phyloP scores from a whole-genome alignment of 129 eudicot genomes.

The Arctium lappa region DNA sequence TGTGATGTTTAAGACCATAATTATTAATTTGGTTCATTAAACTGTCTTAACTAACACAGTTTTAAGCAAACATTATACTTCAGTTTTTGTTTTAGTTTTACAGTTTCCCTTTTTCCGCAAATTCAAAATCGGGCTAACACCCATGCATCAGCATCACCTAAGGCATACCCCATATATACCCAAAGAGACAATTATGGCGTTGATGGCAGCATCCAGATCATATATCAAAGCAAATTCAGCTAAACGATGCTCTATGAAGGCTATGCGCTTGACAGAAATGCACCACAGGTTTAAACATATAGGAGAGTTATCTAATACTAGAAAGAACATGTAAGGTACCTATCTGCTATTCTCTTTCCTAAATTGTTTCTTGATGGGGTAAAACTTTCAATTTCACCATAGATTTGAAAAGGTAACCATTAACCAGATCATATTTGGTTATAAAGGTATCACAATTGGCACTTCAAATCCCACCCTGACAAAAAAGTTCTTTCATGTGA shows the following conservation, averaged over 20 bases:
- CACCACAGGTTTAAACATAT: neutral
- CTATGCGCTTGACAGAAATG: neutral
- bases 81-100: neutral
- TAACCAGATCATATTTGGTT: neutral
- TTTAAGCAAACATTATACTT: slow-evolving; percentile 11
- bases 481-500: neutral
- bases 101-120: neutral
- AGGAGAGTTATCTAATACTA: neutral
- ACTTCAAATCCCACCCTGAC: no score
- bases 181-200: neutral
- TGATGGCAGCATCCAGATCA: neutral
- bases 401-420: no score
- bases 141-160: neutral
- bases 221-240: neutral
- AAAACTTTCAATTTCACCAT: neutral
- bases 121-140: neutral
- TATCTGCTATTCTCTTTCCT: neutral
- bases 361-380: neutral
- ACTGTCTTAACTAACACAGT: slow-evolving; percentile 1
- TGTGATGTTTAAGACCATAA: neutral
- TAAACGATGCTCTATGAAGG: neutral
- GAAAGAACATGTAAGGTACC: neutral
- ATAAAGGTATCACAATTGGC: no score
- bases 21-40: neutral
- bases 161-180: neutral